Conservation (phyloP, 768 basidiomycete species). For the Tephrocybe sp. region DNA sequence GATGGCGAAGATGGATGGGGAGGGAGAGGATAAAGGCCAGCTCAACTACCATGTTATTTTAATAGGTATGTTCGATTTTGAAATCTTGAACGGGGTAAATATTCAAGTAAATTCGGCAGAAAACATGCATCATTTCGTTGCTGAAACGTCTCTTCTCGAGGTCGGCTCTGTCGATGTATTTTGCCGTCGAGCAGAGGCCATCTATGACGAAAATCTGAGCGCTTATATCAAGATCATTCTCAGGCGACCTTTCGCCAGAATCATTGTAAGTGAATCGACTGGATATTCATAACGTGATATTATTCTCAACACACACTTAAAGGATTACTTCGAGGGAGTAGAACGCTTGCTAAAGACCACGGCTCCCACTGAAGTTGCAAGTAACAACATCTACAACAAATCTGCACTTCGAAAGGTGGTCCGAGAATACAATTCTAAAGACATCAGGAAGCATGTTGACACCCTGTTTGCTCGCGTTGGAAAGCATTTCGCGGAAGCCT, state of each 20-base stretch:
- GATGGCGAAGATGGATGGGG: conserved; percentile 94
- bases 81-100: background rate
- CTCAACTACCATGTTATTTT: conserved; percentile 95
- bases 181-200: conserved; percentile 68
- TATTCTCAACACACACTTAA: conserved; percentile 27
- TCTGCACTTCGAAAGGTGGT: conserved; percentile 79
- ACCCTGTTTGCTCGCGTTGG: conserved; percentile 87
- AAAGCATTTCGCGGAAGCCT: conserved; percentile 91
- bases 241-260: conserved; percentile 80
- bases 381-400: conserved; percentile 74
- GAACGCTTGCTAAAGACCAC: conserved; percentile 85
- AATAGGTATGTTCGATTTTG: conserved; percentile 62
- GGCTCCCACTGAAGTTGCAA: conserved; percentile 72
- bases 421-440: conserved; percentile 85
- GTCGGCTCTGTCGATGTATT: conserved; percentile 62
- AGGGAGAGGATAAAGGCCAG: conserved; percentile 94
- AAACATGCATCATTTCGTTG: conserved; percentile 94
- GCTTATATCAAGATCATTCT: conserved; percentile 89
- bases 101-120: conserved; percentile 48
- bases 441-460: conserved; percentile 87
- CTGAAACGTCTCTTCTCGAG: conserved; percentile 75
- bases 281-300: background rate
- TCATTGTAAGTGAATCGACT: conserved; percentile 60
- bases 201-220: conserved; percentile 87
- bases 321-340: conserved; percentile 93